phyloP scores from a whole-genome alignment of 1,284 basidiomycete species.

The Inonotus obliquus region DNA sequence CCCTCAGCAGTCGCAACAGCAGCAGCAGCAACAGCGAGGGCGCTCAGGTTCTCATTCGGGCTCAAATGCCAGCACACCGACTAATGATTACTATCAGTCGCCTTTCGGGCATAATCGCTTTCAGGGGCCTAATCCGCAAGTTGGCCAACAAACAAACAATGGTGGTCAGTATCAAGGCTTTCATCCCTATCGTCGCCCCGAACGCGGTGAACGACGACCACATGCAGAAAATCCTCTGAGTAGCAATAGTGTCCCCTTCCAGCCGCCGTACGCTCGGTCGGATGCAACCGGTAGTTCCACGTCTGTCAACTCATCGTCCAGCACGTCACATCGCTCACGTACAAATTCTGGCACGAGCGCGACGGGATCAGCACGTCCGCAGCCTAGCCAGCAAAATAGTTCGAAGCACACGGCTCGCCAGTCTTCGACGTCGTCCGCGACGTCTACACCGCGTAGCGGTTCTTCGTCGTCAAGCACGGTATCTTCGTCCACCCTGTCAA shows the following conservation, averaged over 20 bases:
- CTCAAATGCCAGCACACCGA: conserved; percentile 30
- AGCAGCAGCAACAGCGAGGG: conserved; percentile 19
- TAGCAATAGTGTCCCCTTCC: conserved; percentile 34
- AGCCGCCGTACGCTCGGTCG: conserved; percentile 64
- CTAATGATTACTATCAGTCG: conserved; percentile 17
- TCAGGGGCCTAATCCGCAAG: conserved; percentile 2
- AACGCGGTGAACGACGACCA: conserved; percentile 23
- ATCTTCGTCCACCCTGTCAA: conserved; percentile 26
- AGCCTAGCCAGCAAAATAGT: conserved; percentile 31
- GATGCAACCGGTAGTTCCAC: conserved; percentile 73
- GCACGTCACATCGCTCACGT: conserved; percentile 51
- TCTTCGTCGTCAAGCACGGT: conserved; percentile 31
- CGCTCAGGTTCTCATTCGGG: conserved; percentile 25
- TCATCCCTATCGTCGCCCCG: conserved; percentile 77
- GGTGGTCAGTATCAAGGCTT: conserved; percentile 50
- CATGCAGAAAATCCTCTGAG: conserved; percentile 12
- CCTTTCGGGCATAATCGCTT: conserved; percentile 11
- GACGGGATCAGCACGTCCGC: conserved; percentile 11
- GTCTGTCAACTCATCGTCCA: conserved; percentile 62
- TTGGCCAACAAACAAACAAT: conserved; percentile 5
- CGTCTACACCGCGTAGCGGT: conserved; percentile 33
- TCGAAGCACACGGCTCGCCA: conserved; percentile 35
- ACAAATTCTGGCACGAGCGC: conserved; percentile 39
- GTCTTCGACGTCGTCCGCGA: conserved; percentile 42
- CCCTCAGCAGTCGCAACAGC: conserved; percentile 33